phyloP scores from a whole-genome alignment of 106 monocot species.

The Acorus calamus region DNA sequence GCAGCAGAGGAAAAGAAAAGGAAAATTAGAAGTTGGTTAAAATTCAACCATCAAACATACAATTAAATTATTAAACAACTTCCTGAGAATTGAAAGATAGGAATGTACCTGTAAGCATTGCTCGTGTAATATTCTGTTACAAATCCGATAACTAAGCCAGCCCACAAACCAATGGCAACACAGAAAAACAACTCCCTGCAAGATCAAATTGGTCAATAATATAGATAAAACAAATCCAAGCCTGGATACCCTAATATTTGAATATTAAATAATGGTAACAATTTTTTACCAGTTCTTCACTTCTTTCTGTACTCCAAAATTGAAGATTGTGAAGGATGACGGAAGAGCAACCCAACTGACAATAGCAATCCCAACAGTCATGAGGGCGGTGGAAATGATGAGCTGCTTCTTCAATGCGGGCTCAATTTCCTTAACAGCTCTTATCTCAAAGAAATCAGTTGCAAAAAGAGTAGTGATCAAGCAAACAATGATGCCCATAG shows the following conservation, averaged over 20 bases:
- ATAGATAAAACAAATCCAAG: neutral
- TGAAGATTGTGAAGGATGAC: conserved; percentile 16
- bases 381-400: conserved; percentile 16
- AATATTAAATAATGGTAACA: neutral
- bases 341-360: conserved; percentile 19
- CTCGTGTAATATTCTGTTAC: conserved; percentile 26
- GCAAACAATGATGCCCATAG: conserved; percentile 26
- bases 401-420: conserved; percentile 20
- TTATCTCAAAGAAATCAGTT: conserved; percentile 22
- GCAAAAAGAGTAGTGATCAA: conserved; percentile 21
- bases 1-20: neutral
- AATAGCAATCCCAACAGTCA: conserved; percentile 21
- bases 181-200: conserved; percentile 21
- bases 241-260: neutral
- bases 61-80: neutral
- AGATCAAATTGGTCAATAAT: neutral
- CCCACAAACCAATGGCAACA: conserved; percentile 22
- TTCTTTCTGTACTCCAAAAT: conserved; percentile 19
- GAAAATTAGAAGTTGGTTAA: neutral
- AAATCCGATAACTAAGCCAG: conserved; percentile 21
- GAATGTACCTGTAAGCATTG: conserved; percentile 16
- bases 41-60: neutral
- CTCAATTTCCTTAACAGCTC: conserved; percentile 18
- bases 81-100: neutral
- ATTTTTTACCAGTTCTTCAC: conserved; percentile 18